Evolutionary conservation across 2,329 filamentous ascomycete genomes (phyloP), one percentile per base, ranked within the genome.

Genomic region (Aureobasidium sp.): DNA sequence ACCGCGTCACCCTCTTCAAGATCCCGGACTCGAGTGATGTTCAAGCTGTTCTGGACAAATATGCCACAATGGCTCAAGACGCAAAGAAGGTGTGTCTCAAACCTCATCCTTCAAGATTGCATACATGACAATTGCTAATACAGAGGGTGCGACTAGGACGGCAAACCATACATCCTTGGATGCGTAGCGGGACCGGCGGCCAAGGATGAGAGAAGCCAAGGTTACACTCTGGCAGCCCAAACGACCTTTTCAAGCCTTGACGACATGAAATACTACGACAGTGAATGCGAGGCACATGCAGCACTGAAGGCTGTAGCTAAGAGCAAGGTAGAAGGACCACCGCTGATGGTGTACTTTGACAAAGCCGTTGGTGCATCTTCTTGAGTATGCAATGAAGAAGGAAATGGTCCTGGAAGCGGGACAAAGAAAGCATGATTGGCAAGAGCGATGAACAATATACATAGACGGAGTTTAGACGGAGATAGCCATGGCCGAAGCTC

Each of bases 211-310:
- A 83, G 86, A 34, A 80, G 78, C 66, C 82, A 87, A 71, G 87
- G 86, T 47, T 89, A 81, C 76, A 89, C 85, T 8, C 68, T 90
- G 59, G 79, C 83, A 16, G 82, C 82, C 53, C 82, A 85, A 71
- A 85, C 81, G 44, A 81, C 83, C 50, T 90, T 90, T 69, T 79
- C 81, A 49, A 85, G 75, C 63, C 68, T 84, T 60, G 86, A 86
- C 13, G 87, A 90, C 71, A 85, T 90, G 82, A 78, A 83, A 66
- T 90, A 82, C 75, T 90, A 89, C 71, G 87, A 90, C 70, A 76
- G 77, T 10, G 77, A 80, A 53, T 84, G 82, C 65, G 77, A 76
- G 66, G 82, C 82, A 36, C 84, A 86, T 66, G 74, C 74, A 62
- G 76, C 73, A 30, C 71, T 86, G 65, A 82, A 80, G 69, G 69